Evolutionary conservation across 129 eudicot species (phyloP), one percentile per base, ranked within the genome.

Genomic region (Flaveria linearis): DNA sequence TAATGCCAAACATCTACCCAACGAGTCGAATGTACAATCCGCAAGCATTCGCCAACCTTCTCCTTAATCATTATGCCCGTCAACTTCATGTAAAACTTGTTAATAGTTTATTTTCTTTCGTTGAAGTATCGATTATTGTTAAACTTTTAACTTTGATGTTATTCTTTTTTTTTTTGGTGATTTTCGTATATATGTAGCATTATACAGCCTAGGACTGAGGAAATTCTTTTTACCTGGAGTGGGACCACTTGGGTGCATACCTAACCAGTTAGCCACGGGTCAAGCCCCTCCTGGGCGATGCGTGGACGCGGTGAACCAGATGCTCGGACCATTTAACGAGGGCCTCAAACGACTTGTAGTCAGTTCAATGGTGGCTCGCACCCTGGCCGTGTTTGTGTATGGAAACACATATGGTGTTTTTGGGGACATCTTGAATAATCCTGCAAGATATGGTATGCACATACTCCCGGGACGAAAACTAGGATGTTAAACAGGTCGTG

Each of bases 161-260:
- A 20, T 20, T 20, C 22, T 30, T 25, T 42, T 26, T 25, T 7
- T 73, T 66, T 8, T 26, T 30, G 26, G 9, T n/a, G 23, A 3
- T 61, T 2, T 11, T 77, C 75, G 50, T 76, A 22, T 41, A 66
- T 49, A 18, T 63, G 7, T 69, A 90, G 85, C 94, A 0, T 84
- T 95, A 36, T 82, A 95, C 53, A 84, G 85, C 64, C 75, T 89
- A 18, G 99, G 99, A 55, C 76, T 95, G 4, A 82, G 97, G 39
- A 95, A 91, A 67, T 91, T 95, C 64, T 69, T 95, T 30, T 15
- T 89, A 23, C 74, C 91, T 5, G 99, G 97, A 73, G 3, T 91
- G 14, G 92, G 88, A 30, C 99, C 97, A 14, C 85, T 95, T 7
- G 99, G 99, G 55, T 95, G 99, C 91, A 95, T 91, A 65, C 97